Conservation (phyloP, 2,329 filamentous ascomycete genomes). For the Cladosporium halotolerans region DNA sequence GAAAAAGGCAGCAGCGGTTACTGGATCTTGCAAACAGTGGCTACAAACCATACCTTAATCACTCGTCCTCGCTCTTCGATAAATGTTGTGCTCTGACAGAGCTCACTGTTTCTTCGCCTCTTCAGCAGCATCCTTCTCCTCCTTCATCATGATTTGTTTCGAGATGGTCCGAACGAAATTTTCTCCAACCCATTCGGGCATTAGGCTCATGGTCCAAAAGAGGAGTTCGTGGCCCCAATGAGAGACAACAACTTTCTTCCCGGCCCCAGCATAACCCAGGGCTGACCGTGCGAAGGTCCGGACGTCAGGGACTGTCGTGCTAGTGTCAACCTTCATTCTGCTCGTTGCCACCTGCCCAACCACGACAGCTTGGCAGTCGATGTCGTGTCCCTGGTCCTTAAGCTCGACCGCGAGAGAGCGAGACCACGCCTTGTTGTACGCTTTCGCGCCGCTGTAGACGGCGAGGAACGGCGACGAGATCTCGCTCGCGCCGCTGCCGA, state of each 20-base stretch:
- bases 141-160: neutral
- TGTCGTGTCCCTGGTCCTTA: slow-evolving; percentile 28
- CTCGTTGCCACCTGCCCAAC: slow-evolving; percentile 11
- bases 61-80: no score
- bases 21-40: no score
- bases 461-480: slow-evolving; percentile 39
- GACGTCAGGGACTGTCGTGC: neutral
- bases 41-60: no score
- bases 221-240: slow-evolving; percentile 6
- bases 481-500: slow-evolving; percentile 40
- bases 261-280: slow-evolving; percentile 2
- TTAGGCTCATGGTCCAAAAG: neutral
- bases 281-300: neutral
- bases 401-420: slow-evolving; percentile 37
- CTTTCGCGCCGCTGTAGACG: slow-evolving; percentile 42
- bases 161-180: neutral
- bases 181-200: neutral
- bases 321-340: neutral
- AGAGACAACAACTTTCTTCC: neutral
- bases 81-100: neutral
- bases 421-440: slow-evolving; percentile 37
- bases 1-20: no score
- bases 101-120: slow-evolving; percentile 4
- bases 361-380: slow-evolving; percentile 29
- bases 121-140: neutral